Base-by-base conservation (phyloP, 768 basidiomycete genomes). In the Termitomyces sp. region DNA sequence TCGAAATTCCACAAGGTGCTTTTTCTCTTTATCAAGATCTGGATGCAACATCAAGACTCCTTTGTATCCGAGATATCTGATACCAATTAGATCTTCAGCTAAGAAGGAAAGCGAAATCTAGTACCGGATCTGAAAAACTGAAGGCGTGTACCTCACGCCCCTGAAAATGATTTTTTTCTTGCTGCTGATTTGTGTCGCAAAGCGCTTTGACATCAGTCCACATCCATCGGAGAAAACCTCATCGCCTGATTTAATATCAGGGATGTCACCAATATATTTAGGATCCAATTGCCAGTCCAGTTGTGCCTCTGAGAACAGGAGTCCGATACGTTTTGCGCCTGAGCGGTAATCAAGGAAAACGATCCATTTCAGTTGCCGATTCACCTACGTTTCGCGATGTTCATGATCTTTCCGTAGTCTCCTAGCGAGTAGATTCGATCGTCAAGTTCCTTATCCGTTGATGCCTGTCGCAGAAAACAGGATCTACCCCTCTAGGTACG, bases 251-350 rank as follows among this genome's bases (percentile, higher is more conserved):
- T 75, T 78, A 54, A 88, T 81, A 59, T 87, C 86, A 4, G 75
- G 72, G 13, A 88, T 86, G 62, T 88, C 86, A 5, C 72, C 66
- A 8, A 77, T 72, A 47, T 71, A 73, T 28, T 65, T 63, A 3
- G 83, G 83, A 64, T 83, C 77, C 9, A 87, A 71, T 3, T 69
- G 67, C 66, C 76, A 82, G 65, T 87, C 86, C 24, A 86, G 70
- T 48, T 83, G 77, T 0, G 86, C 84, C 20, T 80, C 81, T 1
- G 85, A 87, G 60, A 87, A 88, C 15, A 87, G 68, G 3, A 87
- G 74, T 0, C 85, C 85, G 45, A 88, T 88, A 1, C 85, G 76
- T 65, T 88, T 87, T 16, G 86, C 85, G 46, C 85, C 86, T 88
- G 57, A 13, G 36, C 24, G 20, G 18, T 13, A 29, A 22, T 52